Evolutionary conservation across 805 yeast genomes (phyloP), one percentile per base, ranked within the genome.

Genomic region (Candida taoyuanica): DNA sequence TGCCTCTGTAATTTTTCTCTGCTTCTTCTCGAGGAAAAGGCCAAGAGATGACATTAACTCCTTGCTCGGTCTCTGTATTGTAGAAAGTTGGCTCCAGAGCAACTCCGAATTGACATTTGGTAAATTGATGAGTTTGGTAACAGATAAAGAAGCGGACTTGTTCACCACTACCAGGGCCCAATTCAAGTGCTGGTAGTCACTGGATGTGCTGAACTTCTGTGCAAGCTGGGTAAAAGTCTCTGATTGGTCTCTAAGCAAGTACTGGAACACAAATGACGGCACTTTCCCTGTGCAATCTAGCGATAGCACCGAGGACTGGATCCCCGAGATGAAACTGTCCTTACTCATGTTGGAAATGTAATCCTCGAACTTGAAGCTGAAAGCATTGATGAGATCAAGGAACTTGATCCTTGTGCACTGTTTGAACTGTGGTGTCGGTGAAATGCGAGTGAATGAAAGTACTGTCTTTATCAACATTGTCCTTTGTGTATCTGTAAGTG

Each of bases 401-500:
- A 54, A 54, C 27, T 53, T 51, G 29, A 55, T 30, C 14, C 47
- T 43, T 36, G 47, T 35, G 29, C 53, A 52, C n/a, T 25, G 39
- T 21, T 37, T 51, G 36, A 50, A 55, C 14, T 40, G 45, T 1
- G 20, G 26, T 5, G 46, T 31, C 7, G 51, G 49, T 4, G 53
- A 34, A 17, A 37, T 34, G 16, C 43, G 44, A 1, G 50, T 34
- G 17, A 54, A 31, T 4, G 59, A 47, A 14, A 55, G 39, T 1
- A 46, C 34, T 11, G 53, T 30, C 33, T 49, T 51, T 8, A 44
- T 18, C 4, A 50, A 30, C 13, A 49, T 43, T 1, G 4, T 12
- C 20, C 21, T 44, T 34, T 54, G 59, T 6, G 31, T 18, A 2
- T 36, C 44, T 3, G 39, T 19, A 5, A 52, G 14, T 2, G 30